Base-by-base conservation (phyloP, 2,329 filamentous ascomycete species). In the Colletotrichum chlorophyti region DNA sequence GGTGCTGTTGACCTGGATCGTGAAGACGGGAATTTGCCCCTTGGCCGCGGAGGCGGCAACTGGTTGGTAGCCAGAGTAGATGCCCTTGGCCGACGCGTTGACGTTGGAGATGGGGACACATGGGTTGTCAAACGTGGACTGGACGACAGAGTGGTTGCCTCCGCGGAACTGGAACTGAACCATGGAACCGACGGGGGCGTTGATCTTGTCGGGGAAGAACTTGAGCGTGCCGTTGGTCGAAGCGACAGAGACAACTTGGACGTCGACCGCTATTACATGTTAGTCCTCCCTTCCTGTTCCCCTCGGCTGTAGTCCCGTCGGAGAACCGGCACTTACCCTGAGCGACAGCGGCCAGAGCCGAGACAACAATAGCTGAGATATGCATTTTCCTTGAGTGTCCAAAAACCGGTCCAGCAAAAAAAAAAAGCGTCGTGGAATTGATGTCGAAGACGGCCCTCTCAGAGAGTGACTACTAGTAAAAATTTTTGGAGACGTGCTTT, bases 71-170 rank as follows among this genome's bases (percentile, higher is more conserved):
- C 88, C 88, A 2, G 85, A 87, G 77, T 82, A 89, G 76, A 93
- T 81, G 61, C 86, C 87, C 4, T 76, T 75, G 38, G 78, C 69
- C 67, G 83, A 82, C 58, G 75, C 76, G 75, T 80, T 78, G 72
- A 78, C 72, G 53, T 78, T 74, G 62, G 70, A 67, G 65, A 90
- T 83, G 47, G 89, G 88, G 24, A 81, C 71, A 76, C 90, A 93
- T 11, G 89, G 89, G 53, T 82, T 74, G 66, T 89, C 86, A 67
- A 93, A 94, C 66, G 81, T 86, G 42, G 90, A 91, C 78, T 93
- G 89, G 14, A 87, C 90, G 57, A 93, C 85, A 47, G 90, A 93
- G 82, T 94, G 91, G 79, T 93, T 93, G 65, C 81, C 82, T 8
- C 77, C 78, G 62, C 79, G 77, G 77, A 89, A 89, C 72, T 88